Base-by-base conservation (phyloP, 768 basidiomycete genomes). In the Antrodiella citrinella region DNA sequence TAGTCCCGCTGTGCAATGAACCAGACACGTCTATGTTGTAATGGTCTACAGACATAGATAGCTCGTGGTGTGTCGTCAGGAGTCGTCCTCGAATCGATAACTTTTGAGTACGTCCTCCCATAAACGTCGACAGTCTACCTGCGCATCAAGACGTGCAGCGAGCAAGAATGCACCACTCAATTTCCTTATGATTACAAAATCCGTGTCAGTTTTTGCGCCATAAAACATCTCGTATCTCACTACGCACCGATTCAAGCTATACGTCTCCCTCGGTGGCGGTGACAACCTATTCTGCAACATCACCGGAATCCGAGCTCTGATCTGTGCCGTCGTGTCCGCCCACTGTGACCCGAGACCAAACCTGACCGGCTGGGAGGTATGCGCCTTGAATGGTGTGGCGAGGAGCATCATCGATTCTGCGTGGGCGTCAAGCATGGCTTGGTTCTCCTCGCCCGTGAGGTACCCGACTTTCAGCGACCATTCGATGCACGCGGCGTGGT, bases 261-360 rank as follows among this genome's bases (percentile, higher is more conserved):
- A 97, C 1, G 95, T 97, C 69, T 98, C 94, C 51, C 80, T 71
- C 0, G 95, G 95, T 2, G 95, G 95, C 0, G 95, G 95, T 0
- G 91, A 93, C 23, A 96, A 73, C 44, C 94, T 74, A 60, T 96
- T 75, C 57, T 77, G 72, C 51, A 99, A 74, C 92, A 99, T 98
- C 48, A 87, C 71, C 0, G 95, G 94, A 43, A 99, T 97, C 25
- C 78, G 75, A 3, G 72, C 76, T 21, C 92, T 76, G 47, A 98
- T 93, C 51, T 80, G 71, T 3, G 76, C 72, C 0, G 94, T 93
- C 54, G 91, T 85, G 21, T 74, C 73, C 40, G 78, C 69, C 86
- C 86, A 90, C 19, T 49, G 57, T 4, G 81, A 74, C 18, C 74
- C 77, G 5, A 70, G 74, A 1, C 86, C 86, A 60, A 97, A 97